A percentile compares a stretch with the other conserved stretches of the same genome.
Conservation (phyloP, 75 land plant species). For the Gnetum montanum region DNA sequence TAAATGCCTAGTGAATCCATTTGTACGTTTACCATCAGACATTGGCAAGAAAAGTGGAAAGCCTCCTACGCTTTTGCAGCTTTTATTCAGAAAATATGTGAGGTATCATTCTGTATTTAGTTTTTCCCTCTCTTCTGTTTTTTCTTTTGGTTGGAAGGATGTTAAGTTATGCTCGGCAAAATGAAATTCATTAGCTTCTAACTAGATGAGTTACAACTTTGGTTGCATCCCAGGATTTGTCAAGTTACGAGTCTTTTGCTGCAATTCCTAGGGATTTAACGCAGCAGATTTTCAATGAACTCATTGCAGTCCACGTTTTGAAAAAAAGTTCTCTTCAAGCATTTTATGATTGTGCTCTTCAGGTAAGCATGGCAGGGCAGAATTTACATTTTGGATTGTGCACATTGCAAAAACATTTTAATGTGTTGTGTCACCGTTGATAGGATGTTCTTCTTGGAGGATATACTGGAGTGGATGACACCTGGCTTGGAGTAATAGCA, state of each 20-base stretch:
- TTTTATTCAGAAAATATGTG: constrained; percentile 42
- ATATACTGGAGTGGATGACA: constrained; percentile 71
- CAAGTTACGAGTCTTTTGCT: constrained; percentile 37
- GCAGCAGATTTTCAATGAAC: constrained; percentile 84
- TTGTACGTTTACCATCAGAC: constrained; percentile 15
- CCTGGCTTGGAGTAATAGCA: constrained; percentile 83
- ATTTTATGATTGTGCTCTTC: constrained; percentile 79
- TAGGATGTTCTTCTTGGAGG: constrained; percentile 86
- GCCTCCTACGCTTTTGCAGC: constrained; percentile 68
- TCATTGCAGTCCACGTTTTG: constrained; percentile 50
- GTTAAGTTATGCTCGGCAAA: not conserved
- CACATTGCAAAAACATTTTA: too few species aligned
- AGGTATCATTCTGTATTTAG: constrained; percentile 31
- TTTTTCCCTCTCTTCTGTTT: not conserved
- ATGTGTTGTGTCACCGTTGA: too few species aligned
- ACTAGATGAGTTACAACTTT: not conserved
- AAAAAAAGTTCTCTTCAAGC: constrained; percentile 36
- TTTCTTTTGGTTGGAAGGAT: too few species aligned
- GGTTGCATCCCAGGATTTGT: constrained; percentile 37
- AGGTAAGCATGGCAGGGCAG: too few species aligned
- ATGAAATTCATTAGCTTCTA: not conserved
- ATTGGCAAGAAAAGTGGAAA: constrained; percentile 8
- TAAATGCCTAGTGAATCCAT: constrained; percentile 57
- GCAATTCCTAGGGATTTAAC: constrained; percentile 84
- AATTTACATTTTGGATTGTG: too few species aligned